A percentile compares a stretch with the other conserved stretches of the same genome.
Evolutionary conservation across 306 rosid species (phyloP).

Genomic region (Geum urbanum): DNA sequence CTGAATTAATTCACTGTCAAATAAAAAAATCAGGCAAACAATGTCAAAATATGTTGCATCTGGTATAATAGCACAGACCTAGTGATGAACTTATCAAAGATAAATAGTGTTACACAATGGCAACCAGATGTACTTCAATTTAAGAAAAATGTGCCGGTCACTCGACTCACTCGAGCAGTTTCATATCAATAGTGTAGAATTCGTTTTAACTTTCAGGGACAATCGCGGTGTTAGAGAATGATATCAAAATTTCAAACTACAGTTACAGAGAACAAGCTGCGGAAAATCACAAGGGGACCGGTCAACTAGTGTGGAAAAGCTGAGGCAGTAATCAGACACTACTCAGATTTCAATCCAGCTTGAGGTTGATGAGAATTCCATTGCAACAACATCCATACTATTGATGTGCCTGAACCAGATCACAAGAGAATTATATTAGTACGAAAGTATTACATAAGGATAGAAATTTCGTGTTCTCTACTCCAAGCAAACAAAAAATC

Average conservation of each 20-base stretch:
- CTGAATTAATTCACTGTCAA: neutral
- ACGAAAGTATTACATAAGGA: neutral
- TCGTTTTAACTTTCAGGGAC: neutral
- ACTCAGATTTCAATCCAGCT: constrained; percentile 35
- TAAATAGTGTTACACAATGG: neutral
- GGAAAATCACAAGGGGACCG: neutral
- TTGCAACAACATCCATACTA: constrained; percentile 84
- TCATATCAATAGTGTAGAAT: neutral
- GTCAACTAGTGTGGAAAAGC: neutral
- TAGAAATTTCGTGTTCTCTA: neutral
- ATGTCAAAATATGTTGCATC: neutral
- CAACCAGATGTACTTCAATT: too few species aligned
- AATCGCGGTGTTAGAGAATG: neutral
- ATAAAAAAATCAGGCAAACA: neutral
- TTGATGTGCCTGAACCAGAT: constrained; percentile 64
- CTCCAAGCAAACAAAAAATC: neutral
- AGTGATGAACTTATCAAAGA: neutral
- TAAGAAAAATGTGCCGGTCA: too few species aligned
- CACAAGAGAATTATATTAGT: constrained; percentile 7
- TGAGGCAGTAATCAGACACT: neutral
- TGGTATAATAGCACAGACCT: neutral
- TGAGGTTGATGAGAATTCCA: constrained; percentile 63
- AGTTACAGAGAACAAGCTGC: neutral
- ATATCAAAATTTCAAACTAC: neutral
- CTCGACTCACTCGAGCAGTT: neutral